phyloP scores from a whole-genome alignment of 495 filamentous ascomycete genomes.

The Mytilinidion resinicola region DNA sequence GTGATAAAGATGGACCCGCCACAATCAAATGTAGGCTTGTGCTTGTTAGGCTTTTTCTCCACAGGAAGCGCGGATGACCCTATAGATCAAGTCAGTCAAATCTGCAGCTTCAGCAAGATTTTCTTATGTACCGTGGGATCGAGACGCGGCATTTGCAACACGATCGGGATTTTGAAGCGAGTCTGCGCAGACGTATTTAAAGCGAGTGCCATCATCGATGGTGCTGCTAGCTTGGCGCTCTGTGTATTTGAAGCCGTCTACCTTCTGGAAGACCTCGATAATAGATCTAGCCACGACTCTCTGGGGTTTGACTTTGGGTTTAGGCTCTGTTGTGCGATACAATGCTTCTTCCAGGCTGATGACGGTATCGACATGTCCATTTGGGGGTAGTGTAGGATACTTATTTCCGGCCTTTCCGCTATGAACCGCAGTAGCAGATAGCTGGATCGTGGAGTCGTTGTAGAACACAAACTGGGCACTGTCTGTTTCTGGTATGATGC shows the following conservation, averaged over 20 bases:
- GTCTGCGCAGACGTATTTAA: slow-evolving; percentile 22
- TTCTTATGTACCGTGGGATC: neutral
- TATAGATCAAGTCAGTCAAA: neutral
- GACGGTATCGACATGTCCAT: neutral
- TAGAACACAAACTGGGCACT: neutral
- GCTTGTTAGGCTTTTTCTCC: too few relatives aligned
- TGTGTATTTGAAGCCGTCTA: slow-evolving; percentile 19
- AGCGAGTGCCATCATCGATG: slow-evolving; percentile 14
- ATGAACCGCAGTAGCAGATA: neutral
- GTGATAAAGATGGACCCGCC: slow-evolving; percentile 21
- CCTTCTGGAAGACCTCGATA: slow-evolving; percentile 14
- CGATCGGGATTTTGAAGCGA: slow-evolving; percentile 19
- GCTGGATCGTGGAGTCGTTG: neutral
- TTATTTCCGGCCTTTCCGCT: neutral
- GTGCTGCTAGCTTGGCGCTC: slow-evolving; percentile 18
- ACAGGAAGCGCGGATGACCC: slow-evolving; percentile 2
- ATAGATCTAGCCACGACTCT: slow-evolving; percentile 12
- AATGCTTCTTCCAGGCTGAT: slow-evolving; percentile 15
- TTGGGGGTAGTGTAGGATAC: neutral
- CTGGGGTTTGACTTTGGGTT: slow-evolving; percentile 14
- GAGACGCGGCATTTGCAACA: slow-evolving; percentile 1
- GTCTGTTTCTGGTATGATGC: neutral
- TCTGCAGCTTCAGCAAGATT: too few relatives aligned
- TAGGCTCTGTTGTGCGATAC: slow-evolving; percentile 15
- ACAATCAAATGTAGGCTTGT: slow-evolving; percentile 16